Evolutionary conservation across 1,139 yeast genomes (phyloP).

Genomic region (Protomyces arabidopsidicola): DNA sequence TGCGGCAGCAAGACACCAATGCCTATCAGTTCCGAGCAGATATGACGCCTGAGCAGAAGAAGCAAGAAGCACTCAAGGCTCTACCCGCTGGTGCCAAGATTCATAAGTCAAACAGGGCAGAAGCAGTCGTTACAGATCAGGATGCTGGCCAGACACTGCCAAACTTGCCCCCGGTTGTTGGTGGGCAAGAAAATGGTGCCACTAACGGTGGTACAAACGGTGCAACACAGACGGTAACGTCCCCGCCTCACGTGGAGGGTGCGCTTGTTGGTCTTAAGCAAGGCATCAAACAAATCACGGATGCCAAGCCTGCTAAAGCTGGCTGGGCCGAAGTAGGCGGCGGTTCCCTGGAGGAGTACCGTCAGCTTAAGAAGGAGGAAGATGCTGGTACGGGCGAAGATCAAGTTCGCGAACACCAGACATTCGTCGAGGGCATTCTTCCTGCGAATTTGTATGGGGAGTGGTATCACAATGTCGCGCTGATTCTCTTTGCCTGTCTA

Average conservation of each 20-base stretch:
- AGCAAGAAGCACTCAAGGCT: constrained; percentile 14
- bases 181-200: neutral
- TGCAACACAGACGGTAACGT: neutral
- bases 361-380: neutral
- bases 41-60: constrained; percentile 20
- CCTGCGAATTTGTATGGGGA: constrained; percentile 59
- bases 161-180: neutral
- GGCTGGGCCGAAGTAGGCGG: constrained; percentile 6
- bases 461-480: constrained; percentile 87
- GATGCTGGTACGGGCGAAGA: neutral
- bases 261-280: neutral
- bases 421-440: constrained; percentile 3
- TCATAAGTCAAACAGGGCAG: constrained; percentile 4
- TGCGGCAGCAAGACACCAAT: neutral
- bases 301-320: neutral
- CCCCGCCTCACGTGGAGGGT: neutral
- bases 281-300: neutral
- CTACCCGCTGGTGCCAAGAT: constrained; percentile 17
- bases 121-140: constrained; percentile 6
- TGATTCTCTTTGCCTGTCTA: constrained; percentile 59
- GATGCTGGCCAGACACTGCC: neutral
- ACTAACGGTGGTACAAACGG: neutral
- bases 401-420: constrained; percentile 4
- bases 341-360: neutral
- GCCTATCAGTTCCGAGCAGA: constrained; percentile 4